Evolutionary conservation across 768 basidiomycete genomes (phyloP).

Genomic region (Pseudohyphozyma bogoriensis): DNA sequence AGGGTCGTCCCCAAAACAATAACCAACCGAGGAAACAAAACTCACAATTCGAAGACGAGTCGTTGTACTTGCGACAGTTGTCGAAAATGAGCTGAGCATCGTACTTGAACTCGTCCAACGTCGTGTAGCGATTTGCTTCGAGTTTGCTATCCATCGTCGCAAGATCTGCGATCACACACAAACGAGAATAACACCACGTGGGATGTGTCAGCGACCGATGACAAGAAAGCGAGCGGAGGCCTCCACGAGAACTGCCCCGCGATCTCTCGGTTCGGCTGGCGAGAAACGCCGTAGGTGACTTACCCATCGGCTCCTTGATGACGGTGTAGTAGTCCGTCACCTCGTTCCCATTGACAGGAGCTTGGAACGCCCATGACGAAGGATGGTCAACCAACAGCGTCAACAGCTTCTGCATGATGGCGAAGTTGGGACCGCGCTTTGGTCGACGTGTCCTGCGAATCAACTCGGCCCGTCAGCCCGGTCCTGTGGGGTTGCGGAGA

Average conservation of each 20-base stretch:
- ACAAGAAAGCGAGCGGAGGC: neutral
- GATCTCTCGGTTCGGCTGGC: too few relatives aligned
- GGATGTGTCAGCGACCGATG: too few relatives aligned
- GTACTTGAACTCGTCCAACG: conserved; percentile 59
- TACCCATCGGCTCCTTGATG: conserved; percentile 73
- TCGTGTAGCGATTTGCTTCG: conserved; percentile 64
- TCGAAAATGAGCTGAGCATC: conserved; percentile 80
- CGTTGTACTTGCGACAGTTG: conserved; percentile 81
- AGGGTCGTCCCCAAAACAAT: too few relatives aligned
- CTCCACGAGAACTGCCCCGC: too few relatives aligned
- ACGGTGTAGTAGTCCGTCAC: conserved; percentile 81
- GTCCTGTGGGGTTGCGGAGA: too few relatives aligned
- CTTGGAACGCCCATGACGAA: conserved; percentile 75
- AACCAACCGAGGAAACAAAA: too few relatives aligned
- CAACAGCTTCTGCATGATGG: conserved; percentile 67
- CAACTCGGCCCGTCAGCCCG: too few relatives aligned
- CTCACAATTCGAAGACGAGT: conserved; percentile 27
- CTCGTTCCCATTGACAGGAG: conserved; percentile 58
- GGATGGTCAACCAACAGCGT: conserved; percentile 67
- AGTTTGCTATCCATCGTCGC: conserved; percentile 83
- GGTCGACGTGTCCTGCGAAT: conserved; percentile 39
- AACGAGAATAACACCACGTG: neutral
- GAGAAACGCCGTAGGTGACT: neutral
- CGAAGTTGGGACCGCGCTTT: conserved; percentile 46
- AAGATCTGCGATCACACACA: conserved; percentile 47